Conservation (phyloP, 2,329 filamentous ascomycete genomes). For the Capronia coronata region DNA sequence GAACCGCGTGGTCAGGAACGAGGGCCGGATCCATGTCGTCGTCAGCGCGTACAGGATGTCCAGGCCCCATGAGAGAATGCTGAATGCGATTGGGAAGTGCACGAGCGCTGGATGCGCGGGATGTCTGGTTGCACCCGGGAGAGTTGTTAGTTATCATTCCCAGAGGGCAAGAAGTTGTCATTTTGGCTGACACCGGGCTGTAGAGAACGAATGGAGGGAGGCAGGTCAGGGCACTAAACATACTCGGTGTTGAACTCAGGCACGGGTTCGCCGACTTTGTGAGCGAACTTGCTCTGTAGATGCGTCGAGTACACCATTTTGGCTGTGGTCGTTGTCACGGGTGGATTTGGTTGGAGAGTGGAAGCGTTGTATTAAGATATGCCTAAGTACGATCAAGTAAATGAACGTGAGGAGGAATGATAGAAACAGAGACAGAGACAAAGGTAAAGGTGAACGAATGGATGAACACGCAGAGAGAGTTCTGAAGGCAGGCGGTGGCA, state of each 20-base stretch:
- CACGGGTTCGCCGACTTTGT: constrained; percentile 27
- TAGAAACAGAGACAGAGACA: not conserved
- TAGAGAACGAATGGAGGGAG: no score
- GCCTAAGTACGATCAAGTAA: not conserved
- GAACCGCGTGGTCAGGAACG: constrained; percentile 28
- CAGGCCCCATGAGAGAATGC: constrained; percentile 27
- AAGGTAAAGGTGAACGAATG: not conserved
- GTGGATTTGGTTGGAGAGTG: not conserved
- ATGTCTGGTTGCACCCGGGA: constrained; percentile 12
- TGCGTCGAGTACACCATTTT: constrained; percentile 25
- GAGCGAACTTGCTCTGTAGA: constrained; percentile 28
- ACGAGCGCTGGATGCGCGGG: constrained; percentile 27
- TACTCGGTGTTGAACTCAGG: constrained; percentile 29
- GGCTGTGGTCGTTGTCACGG: no score
- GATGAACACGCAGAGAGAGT: no score
- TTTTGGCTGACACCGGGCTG: no score
- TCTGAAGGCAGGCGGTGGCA: no score
- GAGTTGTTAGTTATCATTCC: no score
- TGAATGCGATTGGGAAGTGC: constrained; percentile 29
- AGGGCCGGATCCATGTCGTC: constrained; percentile 22
- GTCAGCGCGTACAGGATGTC: constrained; percentile 28
- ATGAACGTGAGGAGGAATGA: not conserved
- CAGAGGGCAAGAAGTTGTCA: no score
- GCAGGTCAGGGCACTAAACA: no score
- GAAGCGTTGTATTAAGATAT: no score